Conservation (phyloP, 2,329 filamentous ascomycete species). For the Lachnellula hyalina region DNA sequence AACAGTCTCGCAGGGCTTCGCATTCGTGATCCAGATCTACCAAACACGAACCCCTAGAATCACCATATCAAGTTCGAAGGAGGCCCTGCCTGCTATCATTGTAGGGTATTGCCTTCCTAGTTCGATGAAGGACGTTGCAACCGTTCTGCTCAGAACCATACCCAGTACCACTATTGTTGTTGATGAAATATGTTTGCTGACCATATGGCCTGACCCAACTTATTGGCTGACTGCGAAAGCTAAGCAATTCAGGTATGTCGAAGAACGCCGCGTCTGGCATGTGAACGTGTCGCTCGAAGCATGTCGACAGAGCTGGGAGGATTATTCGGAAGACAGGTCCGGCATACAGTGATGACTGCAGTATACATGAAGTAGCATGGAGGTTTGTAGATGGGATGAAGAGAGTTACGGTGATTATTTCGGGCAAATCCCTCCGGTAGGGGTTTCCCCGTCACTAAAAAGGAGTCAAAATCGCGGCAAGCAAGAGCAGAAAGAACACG, state of each 20-base stretch:
- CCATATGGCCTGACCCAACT: not conserved
- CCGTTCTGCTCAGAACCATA: not conserved
- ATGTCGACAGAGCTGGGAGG: not conserved
- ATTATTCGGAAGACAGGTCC: too few relatives aligned
- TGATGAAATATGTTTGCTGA: not conserved
- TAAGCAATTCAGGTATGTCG: not conserved
- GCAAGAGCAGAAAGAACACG: not conserved
- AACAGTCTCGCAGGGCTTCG: not conserved
- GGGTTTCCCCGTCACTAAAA: not conserved
- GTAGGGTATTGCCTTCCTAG: not conserved
- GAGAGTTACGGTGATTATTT: not conserved
- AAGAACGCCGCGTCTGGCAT: not conserved
- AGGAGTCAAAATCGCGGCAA: not conserved
- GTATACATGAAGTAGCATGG: too few relatives aligned
- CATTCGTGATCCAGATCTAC: not conserved
- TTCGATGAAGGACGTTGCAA: not conserved
- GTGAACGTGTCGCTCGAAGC: not conserved
- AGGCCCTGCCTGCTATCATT: not conserved
- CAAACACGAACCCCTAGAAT: not conserved
- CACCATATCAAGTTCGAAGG: not conserved
- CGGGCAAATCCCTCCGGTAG: not conserved
- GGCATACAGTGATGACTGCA: too few relatives aligned
- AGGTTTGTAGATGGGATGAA: too few relatives aligned
- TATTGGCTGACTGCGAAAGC: not conserved
- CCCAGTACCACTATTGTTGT: not conserved